Evolutionary conservation across 306 rosid genomes (phyloP), one percentile per base, ranked within the genome.

Genomic region (Rosa lucieae): DNA sequence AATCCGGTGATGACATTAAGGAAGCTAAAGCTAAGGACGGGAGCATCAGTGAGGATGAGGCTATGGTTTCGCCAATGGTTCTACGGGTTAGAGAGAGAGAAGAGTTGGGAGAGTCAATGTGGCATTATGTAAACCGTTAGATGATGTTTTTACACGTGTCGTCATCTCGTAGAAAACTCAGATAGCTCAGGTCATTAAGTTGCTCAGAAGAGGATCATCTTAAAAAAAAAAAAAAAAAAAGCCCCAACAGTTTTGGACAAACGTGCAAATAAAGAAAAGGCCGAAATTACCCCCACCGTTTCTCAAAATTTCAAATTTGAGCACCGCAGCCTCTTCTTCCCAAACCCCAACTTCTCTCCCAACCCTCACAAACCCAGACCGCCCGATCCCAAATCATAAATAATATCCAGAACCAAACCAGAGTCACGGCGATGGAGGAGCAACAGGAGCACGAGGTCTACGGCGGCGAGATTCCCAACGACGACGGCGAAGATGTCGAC

Each of bases 381-480:
- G 26, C 37, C 42, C 69, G 40, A 26, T 63, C 6, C 21, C n/a
- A 26, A 62, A 39, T 52, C 66, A 37, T 63, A 9, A 3, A 6
- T 18, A 10, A 37, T 37, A 12, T 26, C 10, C 47, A 17, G 48
- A 44, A 49, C 5, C 26, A 3, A 8, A 18, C 10, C 39, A 17
- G 29, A 44, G 47, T 5, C 39, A 3, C 48, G 40, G 79, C 52
- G 35, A 88, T 86, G 89, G 94, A 86, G 37, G 73, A 77, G 51
- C 85, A 83, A 20, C 89, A 78, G 23, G 94, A 90, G 82, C 94
- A 90, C 82, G 94, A 88, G 82, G 92, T 90, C 61, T 90, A 87
- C 73, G 95, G 91, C 72, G 95, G 85, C 46, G 95, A 90, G 78
- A 90, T 90, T 59, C 92, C 90, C 78, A 89, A 84, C 80, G 95